Base-by-base conservation (phyloP, 257 asterid genomes). In the Solanum chmielewskii region DNA sequence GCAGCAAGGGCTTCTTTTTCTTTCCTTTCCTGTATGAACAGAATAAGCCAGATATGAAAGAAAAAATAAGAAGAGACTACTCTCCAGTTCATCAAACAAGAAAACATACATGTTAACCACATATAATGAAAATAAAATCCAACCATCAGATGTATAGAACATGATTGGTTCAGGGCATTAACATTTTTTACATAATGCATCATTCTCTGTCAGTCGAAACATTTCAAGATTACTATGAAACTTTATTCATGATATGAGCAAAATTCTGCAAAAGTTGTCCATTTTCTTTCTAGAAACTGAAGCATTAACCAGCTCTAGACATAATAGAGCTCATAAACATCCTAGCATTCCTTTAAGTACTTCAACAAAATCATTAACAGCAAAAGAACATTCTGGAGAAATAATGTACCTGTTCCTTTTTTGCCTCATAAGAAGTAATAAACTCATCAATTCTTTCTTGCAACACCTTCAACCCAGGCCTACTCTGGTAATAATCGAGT, bases 361-460 rank as follows among this genome's bases (percentile, higher is more conserved):
- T 81, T 8, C 20, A 52, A 29, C 14, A 81, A 31, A 18, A 81
- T 85, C 49, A 75, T 77, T 82, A 83, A 52, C 44, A 27, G 64
- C 23, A 47, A 62, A 20, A 21, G 90, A n/a, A 25, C 62, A 41
- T 44, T 84, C 27, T 37, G 82, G 68, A 75, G 42, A 84, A 47
- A 64, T 45, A 64, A 45, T 29, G 47, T 88, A 97, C 99, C 99
- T 93, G 92, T 87, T 94, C 98, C 90, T 92, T 94, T 88, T 88
- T 83, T 86, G 92, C 95, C 89, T 94, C 99, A 74, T 95, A 95
- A 25, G 91, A 93, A 71, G 90, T 86, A 71, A 97, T 96, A 91
- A 94, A 96, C 68, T 96, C 96, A 87, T 97, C 98, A n/a, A 96
- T 95, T 89, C 91, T 93, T 89, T 94, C 95, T 89, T 96, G 98